Percentiles rank a stretch among this genome's conserved stretches.
Conservation (phyloP, 2,329 filamentous ascomycete species). For the Zalaria sp. region DNA sequence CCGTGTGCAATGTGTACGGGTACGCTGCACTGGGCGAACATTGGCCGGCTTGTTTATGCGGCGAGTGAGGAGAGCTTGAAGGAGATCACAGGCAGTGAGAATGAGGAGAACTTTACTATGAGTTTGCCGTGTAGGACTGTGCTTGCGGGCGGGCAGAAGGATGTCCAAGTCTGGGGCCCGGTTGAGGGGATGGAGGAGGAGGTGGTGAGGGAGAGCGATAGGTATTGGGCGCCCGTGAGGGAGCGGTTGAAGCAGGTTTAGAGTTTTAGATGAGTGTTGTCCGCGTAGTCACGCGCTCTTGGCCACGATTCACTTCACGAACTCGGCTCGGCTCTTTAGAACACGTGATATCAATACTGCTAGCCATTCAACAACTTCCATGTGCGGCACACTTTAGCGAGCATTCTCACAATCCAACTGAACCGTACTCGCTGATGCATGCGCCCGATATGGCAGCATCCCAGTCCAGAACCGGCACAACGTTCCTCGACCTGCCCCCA, state of each 20-base stretch:
- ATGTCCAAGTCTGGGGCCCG: slow-evolving; percentile 36
- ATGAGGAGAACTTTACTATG: slow-evolving; percentile 40
- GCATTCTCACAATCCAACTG: too few relatives aligned
- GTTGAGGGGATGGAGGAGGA: slow-evolving; percentile 28
- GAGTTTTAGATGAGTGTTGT: too few relatives aligned
- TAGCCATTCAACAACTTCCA: too few relatives aligned
- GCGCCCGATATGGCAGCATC: too few relatives aligned
- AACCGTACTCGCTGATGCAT: too few relatives aligned
- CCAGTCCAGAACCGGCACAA: too few relatives aligned
- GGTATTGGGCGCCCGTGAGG: slow-evolving; percentile 26
- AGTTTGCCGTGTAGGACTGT: slow-evolving; percentile 34
- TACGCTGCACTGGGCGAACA: slow-evolving; percentile 38
- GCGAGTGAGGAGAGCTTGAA: slow-evolving; percentile 34
- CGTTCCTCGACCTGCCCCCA: too few relatives aligned
- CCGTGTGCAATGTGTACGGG: slow-evolving; percentile 40
- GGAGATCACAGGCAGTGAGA: slow-evolving; percentile 31
- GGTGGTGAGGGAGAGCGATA: slow-evolving; percentile 31
- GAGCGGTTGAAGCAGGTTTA: neutral
- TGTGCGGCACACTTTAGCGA: too few relatives aligned
- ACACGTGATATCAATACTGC: too few relatives aligned
- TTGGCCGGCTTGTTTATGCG: slow-evolving; percentile 37
- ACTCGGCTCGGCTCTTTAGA: too few relatives aligned
- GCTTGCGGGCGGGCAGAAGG: slow-evolving; percentile 33
- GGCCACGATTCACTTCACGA: too few relatives aligned
- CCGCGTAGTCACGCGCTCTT: too few relatives aligned